Conservation (phyloP, 176 grass and related monocot species). For the bread wheat (Triticum aestivum) region DNA sequence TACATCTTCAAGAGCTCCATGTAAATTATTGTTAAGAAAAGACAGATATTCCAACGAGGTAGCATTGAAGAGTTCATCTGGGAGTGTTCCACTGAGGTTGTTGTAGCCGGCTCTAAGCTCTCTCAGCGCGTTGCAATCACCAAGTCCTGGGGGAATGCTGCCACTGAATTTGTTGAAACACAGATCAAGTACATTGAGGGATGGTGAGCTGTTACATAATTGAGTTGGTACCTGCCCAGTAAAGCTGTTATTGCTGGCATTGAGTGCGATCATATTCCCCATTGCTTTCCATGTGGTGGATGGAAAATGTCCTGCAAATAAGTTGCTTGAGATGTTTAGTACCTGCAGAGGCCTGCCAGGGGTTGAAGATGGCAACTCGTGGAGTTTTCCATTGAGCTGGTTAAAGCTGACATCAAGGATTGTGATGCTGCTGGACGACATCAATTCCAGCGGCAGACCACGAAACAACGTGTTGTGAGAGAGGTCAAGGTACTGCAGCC, state of each 20-base stretch:
- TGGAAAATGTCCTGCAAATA: conserved; percentile 6
- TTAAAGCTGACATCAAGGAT: conserved; percentile 22
- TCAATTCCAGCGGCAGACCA: not conserved
- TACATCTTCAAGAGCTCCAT: not conserved
- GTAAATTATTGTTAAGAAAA: not conserved
- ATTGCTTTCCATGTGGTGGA: not conserved
- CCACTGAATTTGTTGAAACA: conserved; percentile 18
- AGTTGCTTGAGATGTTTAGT: conserved; percentile 32
- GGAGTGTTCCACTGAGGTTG: conserved; percentile 6
- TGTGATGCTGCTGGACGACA: not conserved
- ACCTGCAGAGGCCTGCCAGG: not conserved
- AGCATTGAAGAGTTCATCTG: conserved; percentile 4
- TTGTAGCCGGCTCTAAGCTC: not conserved
- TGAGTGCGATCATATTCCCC: not conserved
- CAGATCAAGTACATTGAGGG: not conserved
- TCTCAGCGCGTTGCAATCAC: not conserved
- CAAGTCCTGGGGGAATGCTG: not conserved
- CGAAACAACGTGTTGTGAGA: conserved; percentile 6
- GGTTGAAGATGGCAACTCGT: not conserved
- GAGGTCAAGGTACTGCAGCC: not conserved
- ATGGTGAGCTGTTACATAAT: not conserved
- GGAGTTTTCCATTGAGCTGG: not conserved
- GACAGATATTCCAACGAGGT: conserved; percentile 13
- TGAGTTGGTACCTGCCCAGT: not conserved
- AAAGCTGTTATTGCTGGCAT: conserved; percentile 32